These are phyloP conservation scores for Fonsecaea pedrosoi DNA, from an alignment of 2,329 filamentous ascomycete species.

Conservation along the genomic window DNA sequence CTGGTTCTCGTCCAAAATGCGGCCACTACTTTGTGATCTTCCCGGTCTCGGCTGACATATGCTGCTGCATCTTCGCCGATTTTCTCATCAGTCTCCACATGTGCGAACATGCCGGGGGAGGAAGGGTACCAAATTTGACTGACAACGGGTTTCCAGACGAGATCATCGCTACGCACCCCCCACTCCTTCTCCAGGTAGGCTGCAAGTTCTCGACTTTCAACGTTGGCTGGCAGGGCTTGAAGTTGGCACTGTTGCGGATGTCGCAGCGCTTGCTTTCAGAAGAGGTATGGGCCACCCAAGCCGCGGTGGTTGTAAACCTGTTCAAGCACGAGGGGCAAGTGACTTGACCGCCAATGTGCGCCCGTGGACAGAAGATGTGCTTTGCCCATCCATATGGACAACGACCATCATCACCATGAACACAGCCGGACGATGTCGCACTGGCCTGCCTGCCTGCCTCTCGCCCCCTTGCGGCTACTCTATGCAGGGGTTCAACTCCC, in stretches of 20 bases:
- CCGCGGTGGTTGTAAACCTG: constrained; percentile 47
- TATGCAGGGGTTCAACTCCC: too few species aligned
- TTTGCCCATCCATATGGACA: constrained; percentile 20
- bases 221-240: constrained; percentile 32
- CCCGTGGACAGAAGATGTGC: constrained; percentile 44
- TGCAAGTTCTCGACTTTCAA: too few species aligned
- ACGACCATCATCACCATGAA: too few species aligned
- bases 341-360: constrained; percentile 40
- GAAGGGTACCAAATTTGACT: constrained; percentile 20
- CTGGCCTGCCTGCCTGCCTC: too few species aligned
- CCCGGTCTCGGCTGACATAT: constrained; percentile 59
- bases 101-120: constrained; percentile 49
- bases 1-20: constrained; percentile 53
- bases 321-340: constrained; percentile 51
- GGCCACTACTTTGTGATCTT: constrained; percentile 59
- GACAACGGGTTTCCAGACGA: too few species aligned
- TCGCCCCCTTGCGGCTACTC: too few species aligned
- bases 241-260: constrained; percentile 43
- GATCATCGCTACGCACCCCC: too few species aligned
- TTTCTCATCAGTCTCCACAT: constrained; percentile 59
- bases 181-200: too few species aligned
- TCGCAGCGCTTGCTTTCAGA: constrained; percentile 46
- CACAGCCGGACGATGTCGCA: too few species aligned
- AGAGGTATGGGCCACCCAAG: constrained; percentile 52
- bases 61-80: constrained; percentile 58